Conservation (phyloP, 768 basidiomycete species). For the Naganishia friedmannii region DNA sequence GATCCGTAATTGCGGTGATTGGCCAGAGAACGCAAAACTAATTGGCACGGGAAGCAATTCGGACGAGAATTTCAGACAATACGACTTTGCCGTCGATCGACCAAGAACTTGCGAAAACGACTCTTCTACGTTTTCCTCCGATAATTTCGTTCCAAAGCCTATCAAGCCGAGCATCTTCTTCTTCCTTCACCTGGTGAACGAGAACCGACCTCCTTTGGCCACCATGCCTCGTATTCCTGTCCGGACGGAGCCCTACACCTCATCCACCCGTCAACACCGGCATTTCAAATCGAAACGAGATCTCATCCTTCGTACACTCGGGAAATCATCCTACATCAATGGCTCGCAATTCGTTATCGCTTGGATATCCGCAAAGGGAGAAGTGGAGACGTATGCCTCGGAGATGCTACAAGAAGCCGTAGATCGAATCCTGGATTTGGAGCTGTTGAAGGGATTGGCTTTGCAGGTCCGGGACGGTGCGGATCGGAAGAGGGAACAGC, state of each 20-base stretch:
- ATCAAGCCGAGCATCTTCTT: not conserved
- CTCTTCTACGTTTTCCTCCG: not conserved
- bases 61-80: too few relatives aligned
- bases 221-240: constrained; percentile 53
- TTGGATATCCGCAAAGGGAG: constrained; percentile 52
- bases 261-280: constrained; percentile 50
- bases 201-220: not conserved
- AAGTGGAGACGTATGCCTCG: constrained; percentile 53
- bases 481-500: constrained; percentile 27
- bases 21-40: not conserved
- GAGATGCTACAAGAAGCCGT: constrained; percentile 49
- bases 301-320: constrained; percentile 52
- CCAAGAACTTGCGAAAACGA: not conserved
- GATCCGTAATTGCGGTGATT: not conserved
- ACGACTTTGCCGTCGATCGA: not conserved
- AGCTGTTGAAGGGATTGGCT: constrained; percentile 36
- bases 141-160: not conserved
- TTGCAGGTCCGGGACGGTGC: constrained; percentile 32
- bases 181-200: not conserved
- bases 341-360: constrained; percentile 53
- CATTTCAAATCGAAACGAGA: constrained; percentile 53
- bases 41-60: not conserved
- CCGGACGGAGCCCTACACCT: constrained; percentile 52
- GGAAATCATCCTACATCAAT: constrained; percentile 52
- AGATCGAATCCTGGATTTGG: constrained; percentile 39